phyloP scores from a whole-genome alignment of 1,139 yeast genomes.

The Nakaseomyces nivariensis region DNA sequence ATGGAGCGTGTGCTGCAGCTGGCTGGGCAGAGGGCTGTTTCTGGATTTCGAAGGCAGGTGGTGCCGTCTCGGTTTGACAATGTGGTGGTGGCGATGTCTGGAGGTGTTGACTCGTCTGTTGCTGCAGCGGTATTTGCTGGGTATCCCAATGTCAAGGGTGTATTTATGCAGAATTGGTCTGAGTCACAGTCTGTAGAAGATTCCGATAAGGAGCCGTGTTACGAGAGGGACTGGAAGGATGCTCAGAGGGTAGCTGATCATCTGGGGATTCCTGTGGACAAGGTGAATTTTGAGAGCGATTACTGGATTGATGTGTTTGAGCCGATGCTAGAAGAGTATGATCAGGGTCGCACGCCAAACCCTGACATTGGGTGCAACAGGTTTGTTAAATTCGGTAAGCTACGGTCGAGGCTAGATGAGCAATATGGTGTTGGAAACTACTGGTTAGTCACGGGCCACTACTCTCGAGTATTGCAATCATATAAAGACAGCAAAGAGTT shows the following conservation, averaged over 20 bases:
- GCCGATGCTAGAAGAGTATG: conserved; percentile 76
- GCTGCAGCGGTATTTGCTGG: conserved; percentile 64
- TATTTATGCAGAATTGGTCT: conserved; percentile 92
- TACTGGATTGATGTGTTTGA: conserved; percentile 88
- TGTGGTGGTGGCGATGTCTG: conserved; percentile 83
- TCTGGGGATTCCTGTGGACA: conserved; percentile 56
- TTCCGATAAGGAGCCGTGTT: conserved; percentile 39
- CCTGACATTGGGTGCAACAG: conserved; percentile 89
- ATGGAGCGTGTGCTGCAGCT: not conserved
- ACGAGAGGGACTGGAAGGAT: conserved; percentile 83
- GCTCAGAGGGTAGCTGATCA: conserved; percentile 56
- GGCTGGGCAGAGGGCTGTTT: conserved; percentile 7
- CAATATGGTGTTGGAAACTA: conserved; percentile 37
- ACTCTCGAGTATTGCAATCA: conserved; percentile 50
- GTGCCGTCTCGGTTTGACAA: conserved; percentile 45
- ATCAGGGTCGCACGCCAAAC: conserved; percentile 76
- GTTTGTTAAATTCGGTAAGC: conserved; percentile 75
- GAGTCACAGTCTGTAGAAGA: conserved; percentile 33
- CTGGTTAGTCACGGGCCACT: conserved; percentile 96
- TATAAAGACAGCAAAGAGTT: conserved; percentile 18
- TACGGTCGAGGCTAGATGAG: conserved; percentile 44
- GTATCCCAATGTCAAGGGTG: conserved; percentile 51
- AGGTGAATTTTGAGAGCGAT: conserved; percentile 79
- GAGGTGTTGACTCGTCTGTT: conserved; percentile 94
- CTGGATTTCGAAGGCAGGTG: conserved; percentile 30